Evolutionary conservation across 176 grass and related monocot species (phyloP), one percentile per base, ranked within the genome.

Genomic region (Pontederia crassipes): DNA sequence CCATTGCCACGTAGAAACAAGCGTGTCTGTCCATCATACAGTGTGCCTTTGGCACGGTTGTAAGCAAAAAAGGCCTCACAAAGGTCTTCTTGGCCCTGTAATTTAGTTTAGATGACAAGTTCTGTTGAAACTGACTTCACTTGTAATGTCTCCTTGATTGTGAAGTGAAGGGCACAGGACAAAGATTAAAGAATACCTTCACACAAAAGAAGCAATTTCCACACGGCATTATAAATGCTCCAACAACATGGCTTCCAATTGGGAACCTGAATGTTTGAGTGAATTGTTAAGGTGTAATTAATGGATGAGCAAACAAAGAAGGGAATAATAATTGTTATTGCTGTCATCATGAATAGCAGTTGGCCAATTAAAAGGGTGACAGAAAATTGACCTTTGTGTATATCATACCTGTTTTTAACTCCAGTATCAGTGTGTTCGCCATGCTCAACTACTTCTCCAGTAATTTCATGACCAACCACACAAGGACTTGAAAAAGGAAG

Each of bases 201-300:
- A 97, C 84, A 78, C 93, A 97, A 73, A 88, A 83, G 72, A 91
- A 88, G 78, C 92, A 97, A 67, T 97, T 97, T 45, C 92, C 92
- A 48, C 92, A 97, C 48, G 92, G 92, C 92, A 97, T 97, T 82
- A 97, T 97, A 54, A 97, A 97, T 3, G 92, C 92, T 46, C 92
- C 92, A 18, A 97, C 92, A 15, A 97, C 92, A 62, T 91, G 92
- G 62, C 92, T 97, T 63, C 84, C 92, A 46, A 97, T 67, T 61
- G 92, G 92, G 54, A 97, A 88, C 73, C 92, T 97, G 59, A 57
- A 63, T 60, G 8, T 65, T 72, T 78, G 52, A 11, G 12, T 10
- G 14, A 52, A 49, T 69, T 20, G 12, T 63, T 14, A 9, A 1
- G 50, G 72, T 20, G 28, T 11, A 65, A 72, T 9, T 27, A 55